These are phyloP conservation scores for Shiraia sp. DNA, from an alignment of 2,329 filamentous ascomycete genomes.

Conservation along the genomic window DNA sequence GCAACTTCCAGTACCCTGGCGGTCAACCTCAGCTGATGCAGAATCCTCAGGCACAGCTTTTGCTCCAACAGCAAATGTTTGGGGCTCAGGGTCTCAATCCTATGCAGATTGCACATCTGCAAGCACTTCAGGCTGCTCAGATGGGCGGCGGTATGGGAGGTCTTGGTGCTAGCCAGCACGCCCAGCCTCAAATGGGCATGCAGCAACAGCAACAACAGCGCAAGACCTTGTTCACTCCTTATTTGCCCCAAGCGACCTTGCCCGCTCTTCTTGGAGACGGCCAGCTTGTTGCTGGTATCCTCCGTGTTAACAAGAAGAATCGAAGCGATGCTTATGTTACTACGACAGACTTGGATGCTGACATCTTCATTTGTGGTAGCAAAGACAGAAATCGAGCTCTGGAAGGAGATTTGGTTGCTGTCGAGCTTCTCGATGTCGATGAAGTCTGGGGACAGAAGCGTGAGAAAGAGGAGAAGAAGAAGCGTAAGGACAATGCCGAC, in stretches of 20 bases:
- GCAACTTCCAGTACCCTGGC: conserved; percentile 82
- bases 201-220: conserved; percentile 92
- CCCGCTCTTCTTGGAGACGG: conserved; percentile 89
- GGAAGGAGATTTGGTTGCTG: conserved; percentile 91
- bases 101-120: conserved; percentile 85
- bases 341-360: conserved; percentile 90
- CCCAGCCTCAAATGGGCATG: conserved; percentile 63
- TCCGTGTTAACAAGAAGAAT: conserved; percentile 99
- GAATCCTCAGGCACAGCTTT: conserved; percentile 79
- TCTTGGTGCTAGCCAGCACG: conserved; percentile 71
- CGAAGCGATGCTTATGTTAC: conserved; percentile 97
- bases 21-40: conserved; percentile 84
- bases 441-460: conserved; percentile 99
- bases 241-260: conserved; percentile 90
- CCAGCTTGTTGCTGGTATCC: conserved; percentile 92
- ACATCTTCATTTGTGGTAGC: conserved; percentile 99
- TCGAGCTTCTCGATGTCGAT: conserved; percentile 95
- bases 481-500: conserved; percentile 97
- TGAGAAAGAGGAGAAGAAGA: conserved; percentile 99
- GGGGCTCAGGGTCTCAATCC: conserved; percentile 80
- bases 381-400: conserved; percentile 97
- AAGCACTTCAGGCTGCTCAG: conserved; percentile 87
- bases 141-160: conserved; percentile 74
- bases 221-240: conserved; percentile 98
- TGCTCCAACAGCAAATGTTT: conserved; percentile 83